Conservation (phyloP, 2,329 filamentous ascomycete species). For the Exophiala mesophila region DNA sequence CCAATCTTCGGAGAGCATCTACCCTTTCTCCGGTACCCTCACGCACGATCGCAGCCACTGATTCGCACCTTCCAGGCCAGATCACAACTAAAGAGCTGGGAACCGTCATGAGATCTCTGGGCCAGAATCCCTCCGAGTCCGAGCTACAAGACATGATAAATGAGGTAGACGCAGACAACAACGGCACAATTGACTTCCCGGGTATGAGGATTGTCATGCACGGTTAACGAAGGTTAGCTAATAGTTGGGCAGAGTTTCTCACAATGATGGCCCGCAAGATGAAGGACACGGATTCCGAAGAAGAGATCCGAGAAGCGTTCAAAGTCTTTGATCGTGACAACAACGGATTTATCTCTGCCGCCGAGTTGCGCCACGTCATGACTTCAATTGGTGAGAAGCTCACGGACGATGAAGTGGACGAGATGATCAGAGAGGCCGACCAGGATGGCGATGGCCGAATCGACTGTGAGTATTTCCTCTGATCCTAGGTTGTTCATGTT, state of each 20-base stretch:
- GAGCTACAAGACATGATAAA: constrained; percentile 94
- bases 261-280: constrained; percentile 95
- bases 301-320: constrained; percentile 85
- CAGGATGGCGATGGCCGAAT: constrained; percentile 86
- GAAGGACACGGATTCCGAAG: constrained; percentile 89
- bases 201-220: constrained; percentile 53
- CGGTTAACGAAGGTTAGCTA: constrained; percentile 11
- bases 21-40: too few species aligned
- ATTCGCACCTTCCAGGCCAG: constrained; percentile 57
- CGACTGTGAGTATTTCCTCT: constrained; percentile 78
- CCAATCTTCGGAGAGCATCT: too few species aligned
- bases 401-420: constrained; percentile 83
- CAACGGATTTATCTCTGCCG: constrained; percentile 86
- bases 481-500: too few species aligned
- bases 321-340: constrained; percentile 89
- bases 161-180: constrained; percentile 88
- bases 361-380: constrained; percentile 85
- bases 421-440: constrained; percentile 89
- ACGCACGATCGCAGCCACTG: too few species aligned
- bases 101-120: constrained; percentile 84
- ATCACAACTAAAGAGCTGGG: constrained; percentile 89
- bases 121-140: constrained; percentile 84
- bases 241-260: constrained; percentile 72
- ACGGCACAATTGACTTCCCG: constrained; percentile 86
- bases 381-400: constrained; percentile 88